These are phyloP conservation scores for Gossypium laxum DNA, from an alignment of 441 rosid genomes.

Conservation along the genomic window DNA sequence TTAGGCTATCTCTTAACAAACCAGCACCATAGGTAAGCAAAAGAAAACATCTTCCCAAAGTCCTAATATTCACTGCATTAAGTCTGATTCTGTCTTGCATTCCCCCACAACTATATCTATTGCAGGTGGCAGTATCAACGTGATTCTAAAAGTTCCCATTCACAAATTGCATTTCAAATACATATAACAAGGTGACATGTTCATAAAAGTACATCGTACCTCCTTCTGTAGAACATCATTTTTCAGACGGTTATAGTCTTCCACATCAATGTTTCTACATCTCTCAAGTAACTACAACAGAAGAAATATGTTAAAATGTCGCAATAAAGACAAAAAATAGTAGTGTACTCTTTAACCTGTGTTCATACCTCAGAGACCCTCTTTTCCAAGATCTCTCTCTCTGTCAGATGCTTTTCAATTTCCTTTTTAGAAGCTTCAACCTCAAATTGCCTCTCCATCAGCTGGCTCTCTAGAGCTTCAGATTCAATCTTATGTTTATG, in stretches of 20 bases:
- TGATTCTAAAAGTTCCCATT: background rate
- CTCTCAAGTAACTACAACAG: slow-evolving; percentile 57
- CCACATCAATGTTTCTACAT: slow-evolving; percentile 55
- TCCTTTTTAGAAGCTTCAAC: slow-evolving; percentile 61
- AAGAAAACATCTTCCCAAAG: background rate
- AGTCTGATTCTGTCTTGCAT: background rate
- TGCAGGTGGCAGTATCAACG: background rate
- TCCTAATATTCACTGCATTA: background rate
- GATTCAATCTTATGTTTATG: slow-evolving; percentile 48
- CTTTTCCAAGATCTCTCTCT: slow-evolving; percentile 55
- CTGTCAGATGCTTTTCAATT: slow-evolving; percentile 51
- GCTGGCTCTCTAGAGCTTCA: slow-evolving; percentile 40
- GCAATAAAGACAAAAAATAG: slow-evolving; percentile 10
- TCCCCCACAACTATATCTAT: background rate
- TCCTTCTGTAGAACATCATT: slow-evolving; percentile 47
- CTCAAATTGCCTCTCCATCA: slow-evolving; percentile 62
- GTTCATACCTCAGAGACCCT: slow-evolving; percentile 61
- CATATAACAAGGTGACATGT: background rate
- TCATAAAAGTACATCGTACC: slow-evolving; percentile 29
- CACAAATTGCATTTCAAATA: background rate
- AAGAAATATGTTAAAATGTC: slow-evolving; percentile 19
- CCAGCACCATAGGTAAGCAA: background rate
- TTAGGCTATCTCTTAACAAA: background rate
- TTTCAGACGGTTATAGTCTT: slow-evolving; percentile 70
- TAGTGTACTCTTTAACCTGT: slow-evolving; percentile 14